Evolutionary conservation across 202 grass and related monocot genomes (phyloP).

Genomic region (Carex arenaria): DNA sequence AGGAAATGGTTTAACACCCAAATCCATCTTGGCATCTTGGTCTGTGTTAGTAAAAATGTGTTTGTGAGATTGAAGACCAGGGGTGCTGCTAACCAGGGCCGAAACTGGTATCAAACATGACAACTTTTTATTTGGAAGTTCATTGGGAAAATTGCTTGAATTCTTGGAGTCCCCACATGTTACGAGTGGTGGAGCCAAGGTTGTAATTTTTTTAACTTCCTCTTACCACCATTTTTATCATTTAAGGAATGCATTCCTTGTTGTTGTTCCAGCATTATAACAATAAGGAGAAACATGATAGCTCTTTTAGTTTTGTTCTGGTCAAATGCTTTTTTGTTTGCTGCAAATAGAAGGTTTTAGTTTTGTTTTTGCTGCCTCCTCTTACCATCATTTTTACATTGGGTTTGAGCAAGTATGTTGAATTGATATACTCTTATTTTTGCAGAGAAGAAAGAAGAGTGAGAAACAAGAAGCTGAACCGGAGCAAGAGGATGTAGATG

Average conservation of each 20-base stretch:
- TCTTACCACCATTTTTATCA: background rate
- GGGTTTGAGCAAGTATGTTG: background rate
- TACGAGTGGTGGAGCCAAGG: constrained; percentile 58
- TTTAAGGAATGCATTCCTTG: background rate
- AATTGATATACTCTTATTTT: background rate
- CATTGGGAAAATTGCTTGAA: constrained; percentile 57
- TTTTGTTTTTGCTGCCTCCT: constrained; percentile 3
- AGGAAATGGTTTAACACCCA: too few species aligned
- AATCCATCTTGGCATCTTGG: too few species aligned
- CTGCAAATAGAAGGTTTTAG: background rate
- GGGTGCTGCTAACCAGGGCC: too few species aligned
- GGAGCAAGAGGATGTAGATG: constrained; percentile 56
- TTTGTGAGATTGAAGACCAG: too few species aligned
- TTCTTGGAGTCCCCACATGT: constrained; percentile 86
- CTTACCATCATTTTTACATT: background rate
- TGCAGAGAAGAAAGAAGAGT: constrained; percentile 52
- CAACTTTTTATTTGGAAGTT: too few species aligned
- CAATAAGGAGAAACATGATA: background rate
- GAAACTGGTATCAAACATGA: too few species aligned
- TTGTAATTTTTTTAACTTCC: background rate
- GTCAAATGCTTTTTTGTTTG: background rate
- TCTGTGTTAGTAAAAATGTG: too few species aligned
- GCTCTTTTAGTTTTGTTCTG: background rate
- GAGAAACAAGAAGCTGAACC: constrained; percentile 38
- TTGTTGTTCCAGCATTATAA: background rate